phyloP scores from a whole-genome alignment of 768 basidiomycete genomes.

The Hypholoma sublateritium region DNA sequence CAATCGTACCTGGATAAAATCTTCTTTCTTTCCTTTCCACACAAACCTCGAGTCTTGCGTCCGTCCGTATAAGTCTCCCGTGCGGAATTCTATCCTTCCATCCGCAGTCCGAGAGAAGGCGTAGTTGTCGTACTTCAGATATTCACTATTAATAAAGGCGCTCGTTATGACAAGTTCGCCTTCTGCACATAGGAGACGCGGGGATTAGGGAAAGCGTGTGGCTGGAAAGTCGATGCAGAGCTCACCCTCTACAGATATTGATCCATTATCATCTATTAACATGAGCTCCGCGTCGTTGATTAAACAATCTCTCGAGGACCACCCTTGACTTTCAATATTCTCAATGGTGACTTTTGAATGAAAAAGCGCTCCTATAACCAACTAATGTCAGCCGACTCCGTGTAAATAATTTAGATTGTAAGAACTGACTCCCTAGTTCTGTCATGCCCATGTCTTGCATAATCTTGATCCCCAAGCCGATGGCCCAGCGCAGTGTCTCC shows the following conservation, averaged over 20 bases:
- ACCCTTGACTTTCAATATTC: conserved; percentile 13
- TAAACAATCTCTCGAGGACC: conserved; percentile 14
- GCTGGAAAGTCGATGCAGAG: neutral
- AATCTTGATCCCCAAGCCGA: conserved; percentile 14
- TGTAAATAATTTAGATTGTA: neutral
- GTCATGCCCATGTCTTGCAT: conserved; percentile 27
- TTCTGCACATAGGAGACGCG: conserved; percentile 4
- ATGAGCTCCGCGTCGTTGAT: conserved; percentile 17
- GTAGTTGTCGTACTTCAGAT: conserved; percentile 20
- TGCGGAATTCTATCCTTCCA: conserved; percentile 24
- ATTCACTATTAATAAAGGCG: conserved; percentile 19
- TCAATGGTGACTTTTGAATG: conserved; percentile 5
- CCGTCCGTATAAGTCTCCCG: conserved; percentile 24
- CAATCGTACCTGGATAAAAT: conserved; percentile 24
- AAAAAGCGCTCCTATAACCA: conserved; percentile 22
- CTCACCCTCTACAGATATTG: neutral
- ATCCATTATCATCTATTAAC: conserved; percentile 18
- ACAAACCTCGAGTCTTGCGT: conserved; percentile 6
- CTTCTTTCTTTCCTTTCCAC: conserved; percentile 30
- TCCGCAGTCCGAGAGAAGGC: conserved; percentile 18
- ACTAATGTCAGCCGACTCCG: neutral
- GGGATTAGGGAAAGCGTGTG: neutral
- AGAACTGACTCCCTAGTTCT: conserved; percentile 22
- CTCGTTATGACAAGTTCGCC: conserved; percentile 27
- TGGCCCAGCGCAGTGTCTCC: conserved; percentile 21